Evolutionary conservation across 2,329 filamentous ascomycete genomes (phyloP).

Genomic region (Phoma sp.): DNA sequence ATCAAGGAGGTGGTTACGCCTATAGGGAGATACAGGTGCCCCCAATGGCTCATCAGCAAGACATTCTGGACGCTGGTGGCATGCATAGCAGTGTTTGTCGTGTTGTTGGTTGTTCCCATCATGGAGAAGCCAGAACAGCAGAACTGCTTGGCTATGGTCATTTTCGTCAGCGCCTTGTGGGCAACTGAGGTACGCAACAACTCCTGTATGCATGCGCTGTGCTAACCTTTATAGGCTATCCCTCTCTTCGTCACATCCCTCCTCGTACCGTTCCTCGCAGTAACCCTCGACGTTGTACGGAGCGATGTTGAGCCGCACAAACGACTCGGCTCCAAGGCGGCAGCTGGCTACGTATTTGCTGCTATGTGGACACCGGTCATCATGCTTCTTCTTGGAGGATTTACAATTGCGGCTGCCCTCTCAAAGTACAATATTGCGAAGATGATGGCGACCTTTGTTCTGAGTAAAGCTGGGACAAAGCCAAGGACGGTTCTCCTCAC

Average conservation of each 20-base stretch:
- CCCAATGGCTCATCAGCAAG: slow-evolving; percentile 81
- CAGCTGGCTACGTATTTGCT: slow-evolving; percentile 83
- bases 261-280: slow-evolving; percentile 89
- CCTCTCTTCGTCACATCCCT: slow-evolving; percentile 96
- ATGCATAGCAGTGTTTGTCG: slow-evolving; percentile 75
- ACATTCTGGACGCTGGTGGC: slow-evolving; percentile 78
- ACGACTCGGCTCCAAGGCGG: slow-evolving; percentile 78
- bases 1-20: slow-evolving; percentile 79
- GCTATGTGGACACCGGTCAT: slow-evolving; percentile 99
- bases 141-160: slow-evolving; percentile 90
- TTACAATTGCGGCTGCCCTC: slow-evolving; percentile 91
- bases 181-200: slow-evolving; percentile 76
- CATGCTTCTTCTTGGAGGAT: slow-evolving; percentile 94
- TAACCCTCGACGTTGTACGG: slow-evolving; percentile 83
- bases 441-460: slow-evolving; percentile 91
- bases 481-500: slow-evolving; percentile 90
- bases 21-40: slow-evolving; percentile 76
- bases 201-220: background rate
- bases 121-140: slow-evolving; percentile 90
- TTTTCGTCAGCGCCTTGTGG: slow-evolving; percentile 94
- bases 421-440: slow-evolving; percentile 99
- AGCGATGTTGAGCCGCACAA: slow-evolving; percentile 72
- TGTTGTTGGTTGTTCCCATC: slow-evolving; percentile 77
- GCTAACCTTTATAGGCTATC: slow-evolving; percentile 70
- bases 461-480: slow-evolving; percentile 93